Conservation (phyloP, 257 asterid genomes). For the Apocynum venetum region DNA sequence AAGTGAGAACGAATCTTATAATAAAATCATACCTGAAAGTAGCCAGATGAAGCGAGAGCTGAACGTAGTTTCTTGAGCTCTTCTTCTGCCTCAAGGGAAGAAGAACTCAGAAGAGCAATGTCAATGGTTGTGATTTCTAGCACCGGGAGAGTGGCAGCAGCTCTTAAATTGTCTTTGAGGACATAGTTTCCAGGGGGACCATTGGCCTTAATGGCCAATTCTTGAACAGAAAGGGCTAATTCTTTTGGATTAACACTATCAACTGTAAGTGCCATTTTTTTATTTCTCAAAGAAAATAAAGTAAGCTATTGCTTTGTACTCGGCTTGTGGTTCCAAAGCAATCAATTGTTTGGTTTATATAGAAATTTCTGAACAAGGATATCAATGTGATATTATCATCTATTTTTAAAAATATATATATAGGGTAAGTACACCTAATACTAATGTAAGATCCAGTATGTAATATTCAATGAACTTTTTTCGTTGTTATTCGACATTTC, state of each 20-base stretch:
- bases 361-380: too few species aligned
- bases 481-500: too few species aligned
- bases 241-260: not conserved
- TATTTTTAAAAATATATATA: too few species aligned
- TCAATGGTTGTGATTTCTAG: slow-evolving; percentile 30
- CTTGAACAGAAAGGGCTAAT: slow-evolving; percentile 23
- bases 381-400: too few species aligned
- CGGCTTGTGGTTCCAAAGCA: too few species aligned
- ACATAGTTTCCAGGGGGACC: slow-evolving; percentile 29
- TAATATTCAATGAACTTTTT: too few species aligned
- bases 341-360: too few species aligned
- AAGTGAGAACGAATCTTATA: not conserved
- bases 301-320: too few species aligned
- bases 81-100: slow-evolving; percentile 20
- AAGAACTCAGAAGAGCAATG: slow-evolving; percentile 25
- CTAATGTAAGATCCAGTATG: too few species aligned
- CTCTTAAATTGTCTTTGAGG: slow-evolving; percentile 15
- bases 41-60: slow-evolving; percentile 24
- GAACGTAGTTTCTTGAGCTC: slow-evolving; percentile 13
- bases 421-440: too few species aligned
- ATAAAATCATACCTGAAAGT: slow-evolving; percentile 9
- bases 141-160: slow-evolving; percentile 14
- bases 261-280: not conserved
- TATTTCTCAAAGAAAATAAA: too few species aligned
- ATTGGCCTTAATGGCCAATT: slow-evolving; percentile 14